These are phyloP conservation scores for Trichosanthes cucumerina DNA, from an alignment of 306 rosid species.

Conservation along the genomic window DNA sequence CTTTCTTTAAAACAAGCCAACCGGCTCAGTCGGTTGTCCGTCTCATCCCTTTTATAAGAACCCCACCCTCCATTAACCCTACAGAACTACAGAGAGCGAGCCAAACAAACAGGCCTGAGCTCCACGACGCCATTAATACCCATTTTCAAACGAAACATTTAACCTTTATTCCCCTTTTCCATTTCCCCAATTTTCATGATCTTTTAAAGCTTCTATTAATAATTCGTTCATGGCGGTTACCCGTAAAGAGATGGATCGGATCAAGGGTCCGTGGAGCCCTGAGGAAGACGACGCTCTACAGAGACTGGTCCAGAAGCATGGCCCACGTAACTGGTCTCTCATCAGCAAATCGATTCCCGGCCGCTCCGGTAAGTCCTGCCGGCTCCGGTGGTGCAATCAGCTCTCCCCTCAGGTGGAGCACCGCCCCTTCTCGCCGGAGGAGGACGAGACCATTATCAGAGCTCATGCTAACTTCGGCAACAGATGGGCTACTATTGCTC, in stretches of 20 bases:
- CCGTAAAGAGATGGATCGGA: conserved; percentile 72
- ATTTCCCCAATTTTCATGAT: not conserved
- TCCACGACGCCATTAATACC: conserved; percentile 6
- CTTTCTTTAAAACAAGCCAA: conserved; percentile 23
- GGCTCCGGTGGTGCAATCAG: conserved; percentile 97
- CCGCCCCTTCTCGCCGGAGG: conserved; percentile 71
- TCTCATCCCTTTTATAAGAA: conserved; percentile 25
- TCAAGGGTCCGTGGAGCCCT: conserved; percentile 96
- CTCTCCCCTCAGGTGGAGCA: conserved; percentile 95
- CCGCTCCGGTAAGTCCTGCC: conserved; percentile 86
- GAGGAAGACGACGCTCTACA: conserved; percentile 84
- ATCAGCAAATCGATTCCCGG: conserved; percentile 85
- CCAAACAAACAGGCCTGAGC: not conserved
- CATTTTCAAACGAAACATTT: not conserved
- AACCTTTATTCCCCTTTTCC: not conserved
- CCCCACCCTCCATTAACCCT: not conserved
- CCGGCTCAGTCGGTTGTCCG: conserved; percentile 66
- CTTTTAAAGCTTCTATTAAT: not conserved
- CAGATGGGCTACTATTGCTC: conserved; percentile 96
- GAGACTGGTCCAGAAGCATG: conserved; percentile 71
- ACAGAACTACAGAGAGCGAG: not conserved
- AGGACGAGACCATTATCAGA: conserved; percentile 75
- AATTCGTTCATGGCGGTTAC: conserved; percentile 9
- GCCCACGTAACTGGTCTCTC: conserved; percentile 84
- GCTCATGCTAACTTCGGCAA: conserved; percentile 95